Conservation (phyloP, 441 rosid species). For the Biscutella laevigata region DNA sequence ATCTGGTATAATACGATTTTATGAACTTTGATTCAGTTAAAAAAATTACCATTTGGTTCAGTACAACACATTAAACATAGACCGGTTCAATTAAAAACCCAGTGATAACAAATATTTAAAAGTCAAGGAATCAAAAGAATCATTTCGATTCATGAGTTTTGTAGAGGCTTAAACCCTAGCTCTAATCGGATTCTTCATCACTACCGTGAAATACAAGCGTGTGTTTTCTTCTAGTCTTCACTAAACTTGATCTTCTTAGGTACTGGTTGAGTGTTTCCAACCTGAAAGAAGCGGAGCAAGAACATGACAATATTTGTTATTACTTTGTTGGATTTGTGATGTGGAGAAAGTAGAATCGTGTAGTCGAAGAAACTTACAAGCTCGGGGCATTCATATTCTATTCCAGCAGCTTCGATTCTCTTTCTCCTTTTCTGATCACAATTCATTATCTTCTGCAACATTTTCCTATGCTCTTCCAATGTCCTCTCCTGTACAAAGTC, state of each 20-base stretch:
- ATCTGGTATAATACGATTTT: too few species aligned
- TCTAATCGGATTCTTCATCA: too few species aligned
- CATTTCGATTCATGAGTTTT: too few species aligned
- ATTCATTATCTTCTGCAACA: slow-evolving; percentile 30
- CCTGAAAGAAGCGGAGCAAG: slow-evolving; percentile 38
- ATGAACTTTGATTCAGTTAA: too few species aligned
- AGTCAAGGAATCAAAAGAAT: too few species aligned
- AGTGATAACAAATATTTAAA: too few species aligned
- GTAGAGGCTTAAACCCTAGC: too few species aligned
- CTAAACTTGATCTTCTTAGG: slow-evolving; percentile 79
- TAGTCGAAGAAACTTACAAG: slow-evolving; percentile 48
- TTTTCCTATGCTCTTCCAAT: slow-evolving; percentile 27
- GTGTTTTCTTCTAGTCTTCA: slow-evolving; percentile 45
- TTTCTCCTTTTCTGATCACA: slow-evolving; percentile 52
- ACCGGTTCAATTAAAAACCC: too few species aligned
- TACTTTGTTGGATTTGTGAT: not conserved
- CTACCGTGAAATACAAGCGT: too few species aligned
- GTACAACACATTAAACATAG: too few species aligned
- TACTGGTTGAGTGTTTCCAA: slow-evolving; percentile 43
- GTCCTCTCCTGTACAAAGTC: slow-evolving; percentile 22
- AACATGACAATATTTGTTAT: not conserved
- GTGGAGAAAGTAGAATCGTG: not conserved
- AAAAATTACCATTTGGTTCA: too few species aligned
- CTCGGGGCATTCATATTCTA: slow-evolving; percentile 79
- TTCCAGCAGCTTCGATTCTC: slow-evolving; percentile 68